phyloP scores from a whole-genome alignment of 2,329 filamentous ascomycete genomes.

The Colletotrichum scovillei region DNA sequence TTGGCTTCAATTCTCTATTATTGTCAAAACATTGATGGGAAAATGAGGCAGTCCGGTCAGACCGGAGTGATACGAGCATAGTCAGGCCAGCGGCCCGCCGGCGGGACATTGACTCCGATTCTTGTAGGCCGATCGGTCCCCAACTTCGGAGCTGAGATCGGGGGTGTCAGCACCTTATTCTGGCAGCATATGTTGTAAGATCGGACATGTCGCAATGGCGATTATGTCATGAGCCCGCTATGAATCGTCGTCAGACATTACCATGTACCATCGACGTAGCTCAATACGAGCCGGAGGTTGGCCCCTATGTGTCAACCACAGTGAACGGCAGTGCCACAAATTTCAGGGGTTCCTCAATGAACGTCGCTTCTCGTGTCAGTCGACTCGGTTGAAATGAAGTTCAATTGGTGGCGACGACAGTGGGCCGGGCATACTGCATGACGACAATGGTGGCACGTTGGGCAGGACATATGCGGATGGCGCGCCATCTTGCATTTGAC shows the following conservation, averaged over 20 bases:
- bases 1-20: neutral
- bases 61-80: neutral
- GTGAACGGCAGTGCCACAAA: neutral
- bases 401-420: neutral
- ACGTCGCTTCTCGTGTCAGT: neutral
- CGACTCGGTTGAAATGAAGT: neutral
- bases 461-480: neutral
- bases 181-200: neutral
- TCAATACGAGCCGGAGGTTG: neutral
- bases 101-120: neutral
- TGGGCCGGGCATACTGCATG: neutral
- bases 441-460: neutral
- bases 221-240: neutral
- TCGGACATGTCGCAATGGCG: neutral
- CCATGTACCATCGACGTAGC: neutral
- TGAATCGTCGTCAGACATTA: neutral
- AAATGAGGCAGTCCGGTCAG: neutral
- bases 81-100: constrained; percentile 1
- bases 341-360: neutral
- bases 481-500: constrained; percentile 3
- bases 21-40: neutral
- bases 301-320: neutral
- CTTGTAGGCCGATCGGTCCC: neutral
- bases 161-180: neutral
- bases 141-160: neutral